A percentile compares a stretch with the other conserved stretches of the same genome.
Conservation (phyloP, 169 alveolate species). For the Cryptosporidium xiaoi region DNA sequence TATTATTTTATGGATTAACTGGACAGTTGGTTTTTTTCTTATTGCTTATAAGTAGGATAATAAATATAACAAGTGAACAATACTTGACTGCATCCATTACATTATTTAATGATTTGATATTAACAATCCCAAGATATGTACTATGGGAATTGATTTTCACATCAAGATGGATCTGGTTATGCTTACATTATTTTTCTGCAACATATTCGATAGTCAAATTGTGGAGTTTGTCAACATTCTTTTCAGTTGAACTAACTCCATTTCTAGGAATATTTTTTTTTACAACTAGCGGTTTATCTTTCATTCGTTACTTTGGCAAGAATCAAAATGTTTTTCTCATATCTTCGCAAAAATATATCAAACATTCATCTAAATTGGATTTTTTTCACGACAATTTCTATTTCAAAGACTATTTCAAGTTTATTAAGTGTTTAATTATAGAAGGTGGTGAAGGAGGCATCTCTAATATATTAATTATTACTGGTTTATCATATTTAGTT, state of each 20-base stretch:
- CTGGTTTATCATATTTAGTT: conserved; percentile 25
- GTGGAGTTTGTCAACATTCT: conserved; percentile 47
- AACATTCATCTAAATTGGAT: neutral
- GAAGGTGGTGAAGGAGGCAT: conserved; percentile 30
- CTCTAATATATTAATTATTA: neutral
- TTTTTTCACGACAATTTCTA: neutral
- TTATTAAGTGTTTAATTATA: conserved; percentile 13
- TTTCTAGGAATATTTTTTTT: conserved; percentile 38
- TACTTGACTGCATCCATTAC: conserved; percentile 64
- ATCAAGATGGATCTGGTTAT: conserved; percentile 68
- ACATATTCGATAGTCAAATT: conserved; percentile 12
- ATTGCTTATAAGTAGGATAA: conserved; percentile 34
- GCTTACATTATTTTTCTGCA: conserved; percentile 45
- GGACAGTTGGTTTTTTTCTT: conserved; percentile 9
- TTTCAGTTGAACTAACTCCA: conserved; percentile 2
- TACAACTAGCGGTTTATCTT: conserved; percentile 45
- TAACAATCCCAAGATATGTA: conserved; percentile 58
- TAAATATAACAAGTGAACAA: conserved; percentile 35
- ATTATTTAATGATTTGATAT: conserved; percentile 33
- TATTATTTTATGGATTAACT: conserved; percentile 3
- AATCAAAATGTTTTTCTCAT: conserved; percentile 43
- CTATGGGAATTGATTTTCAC: conserved; percentile 72
- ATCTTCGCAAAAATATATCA: conserved; percentile 5
- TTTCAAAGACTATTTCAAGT: neutral
- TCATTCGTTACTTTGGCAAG: conserved; percentile 59